Evolutionary conservation across 495 filamentous ascomycete species (phyloP).

Genomic region (Penicillium odoratum): DNA sequence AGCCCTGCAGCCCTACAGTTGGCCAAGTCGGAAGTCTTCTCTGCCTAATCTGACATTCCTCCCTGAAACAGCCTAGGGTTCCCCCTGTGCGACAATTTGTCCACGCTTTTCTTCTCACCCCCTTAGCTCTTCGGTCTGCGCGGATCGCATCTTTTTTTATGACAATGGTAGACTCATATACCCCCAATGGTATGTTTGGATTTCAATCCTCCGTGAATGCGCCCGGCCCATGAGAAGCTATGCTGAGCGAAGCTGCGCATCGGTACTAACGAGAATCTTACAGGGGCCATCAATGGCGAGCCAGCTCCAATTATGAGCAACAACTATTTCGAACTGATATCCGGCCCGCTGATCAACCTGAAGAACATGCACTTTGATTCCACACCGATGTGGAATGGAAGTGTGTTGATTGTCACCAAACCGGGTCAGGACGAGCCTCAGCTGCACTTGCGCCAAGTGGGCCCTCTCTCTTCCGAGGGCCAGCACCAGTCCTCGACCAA

Average conservation of each 20-base stretch:
- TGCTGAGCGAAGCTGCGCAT: background rate
- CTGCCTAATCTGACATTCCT: conserved; percentile 12
- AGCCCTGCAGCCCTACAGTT: conserved; percentile 32
- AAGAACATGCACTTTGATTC: conserved; percentile 69
- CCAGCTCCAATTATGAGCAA: conserved; percentile 9
- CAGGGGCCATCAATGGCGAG: conserved; percentile 22
- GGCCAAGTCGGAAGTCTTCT: conserved; percentile 6
- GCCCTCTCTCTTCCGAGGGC: conserved; percentile 30
- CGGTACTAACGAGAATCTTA: background rate
- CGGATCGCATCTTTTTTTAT: background rate
- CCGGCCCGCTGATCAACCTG: conserved; percentile 84
- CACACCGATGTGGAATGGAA: conserved; percentile 70
- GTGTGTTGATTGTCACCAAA: conserved; percentile 75
- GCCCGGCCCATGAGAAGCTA: background rate
- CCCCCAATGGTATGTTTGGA: conserved; percentile 10
- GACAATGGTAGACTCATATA: conserved; percentile 14
- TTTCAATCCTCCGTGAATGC: background rate
- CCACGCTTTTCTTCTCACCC: conserved; percentile 8
- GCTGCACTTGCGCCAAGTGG: conserved; percentile 49
- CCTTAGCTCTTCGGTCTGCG: background rate
- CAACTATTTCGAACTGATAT: conserved; percentile 49
- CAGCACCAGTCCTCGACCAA: conserved; percentile 13
- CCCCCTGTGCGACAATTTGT: conserved; percentile 15
- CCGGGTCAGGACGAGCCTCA: conserved; percentile 57
- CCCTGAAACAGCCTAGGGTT: conserved; percentile 7